Base-by-base conservation (phyloP, 2,329 filamentous ascomycete species). In the Fusarium sp. region DNA sequence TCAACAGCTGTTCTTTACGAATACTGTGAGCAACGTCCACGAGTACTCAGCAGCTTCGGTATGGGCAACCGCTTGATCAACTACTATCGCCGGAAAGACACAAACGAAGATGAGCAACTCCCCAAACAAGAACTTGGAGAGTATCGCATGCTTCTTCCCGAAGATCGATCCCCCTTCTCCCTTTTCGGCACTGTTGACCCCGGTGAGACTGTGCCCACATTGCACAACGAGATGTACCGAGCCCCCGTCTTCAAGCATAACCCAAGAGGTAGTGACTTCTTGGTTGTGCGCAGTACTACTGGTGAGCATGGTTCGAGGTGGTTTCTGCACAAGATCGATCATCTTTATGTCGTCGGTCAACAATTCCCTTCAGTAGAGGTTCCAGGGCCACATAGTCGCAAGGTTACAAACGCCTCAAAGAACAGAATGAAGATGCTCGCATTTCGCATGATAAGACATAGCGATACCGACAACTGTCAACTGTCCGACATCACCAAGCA, bases 41-140 rank as follows among this genome's bases (percentile, higher is more conserved):
- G 92, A 15, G 94, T 97, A 67, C 85, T 99, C 70, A 98, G 95
- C 47, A 98, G 97, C 79, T 97, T 98, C 78, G 96, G 95, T 73
- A 99, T 99, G 96, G 95, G 95, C 58, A 97, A 92, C 81, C 93
- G 95, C 59, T 89, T 99, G 65, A 94, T 98, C 85, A 98, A 99
- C 82, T 99, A 98, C 82, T 98, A 98, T 80, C 93, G 95, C 66
- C 94, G 94, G 78, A 93, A 94, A 79, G 89, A 89, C 44, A 86
- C 87, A 45, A 88, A 88, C 38, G 93, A 97, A 50, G 93, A 96
- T 68, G 89, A 91, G 54, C 88, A 90, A 58, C 88, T 93, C 3
- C 93, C 94, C 2, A 97, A 95, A 84, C 86, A 88, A 50, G 94
- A 97, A 8, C 89, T 99, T 70, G 96, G 96, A 65, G 96, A 99